These are phyloP conservation scores for Eurotiales sp. DNA, from an alignment of 2,329 filamentous ascomycete species.

Conservation along the genomic window DNA sequence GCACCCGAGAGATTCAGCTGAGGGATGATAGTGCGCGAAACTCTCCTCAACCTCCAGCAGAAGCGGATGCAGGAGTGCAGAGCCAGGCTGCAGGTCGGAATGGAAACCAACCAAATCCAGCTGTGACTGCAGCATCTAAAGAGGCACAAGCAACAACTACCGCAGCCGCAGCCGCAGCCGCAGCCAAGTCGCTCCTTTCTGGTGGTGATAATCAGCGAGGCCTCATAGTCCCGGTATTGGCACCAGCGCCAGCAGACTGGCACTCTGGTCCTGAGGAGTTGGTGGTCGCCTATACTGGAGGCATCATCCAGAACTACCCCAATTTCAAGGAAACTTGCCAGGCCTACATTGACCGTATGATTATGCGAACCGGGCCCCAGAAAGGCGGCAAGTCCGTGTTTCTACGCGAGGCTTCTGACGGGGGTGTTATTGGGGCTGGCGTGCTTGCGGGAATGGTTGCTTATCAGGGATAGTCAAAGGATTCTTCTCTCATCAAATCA, in stretches of 20 bases:
- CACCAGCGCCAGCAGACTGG: conserved; percentile 36
- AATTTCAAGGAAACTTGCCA: conserved; percentile 69
- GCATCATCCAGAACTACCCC: conserved; percentile 76
- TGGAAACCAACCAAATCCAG: conserved; percentile 14
- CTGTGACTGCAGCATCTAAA: not conserved
- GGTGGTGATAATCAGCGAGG: conserved; percentile 14
- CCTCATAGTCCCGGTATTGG: conserved; percentile 36
- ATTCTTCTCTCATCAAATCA: not conserved
- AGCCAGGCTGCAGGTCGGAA: conserved; percentile 11
- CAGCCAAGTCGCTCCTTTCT: conserved; percentile 5
- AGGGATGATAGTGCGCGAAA: conserved; percentile 37
- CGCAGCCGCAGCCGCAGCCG: not conserved
- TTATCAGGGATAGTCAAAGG: not conserved
- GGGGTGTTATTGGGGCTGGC: conserved; percentile 55
- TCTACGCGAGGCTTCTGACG: conserved; percentile 50
- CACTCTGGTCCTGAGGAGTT: conserved; percentile 55
- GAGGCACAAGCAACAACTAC: not conserved
- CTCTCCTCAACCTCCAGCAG: conserved; percentile 30
- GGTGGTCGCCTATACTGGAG: conserved; percentile 74
- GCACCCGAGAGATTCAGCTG: conserved; percentile 62
- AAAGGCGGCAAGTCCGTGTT: conserved; percentile 49
- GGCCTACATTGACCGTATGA: conserved; percentile 58
- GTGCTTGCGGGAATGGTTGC: conserved; percentile 50
- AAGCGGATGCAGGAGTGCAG: conserved; percentile 3
- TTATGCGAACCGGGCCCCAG: conserved; percentile 44